Evolutionary conservation across 768 basidiomycete genomes (phyloP).

Genomic region (Nevesoporus exiguus): DNA sequence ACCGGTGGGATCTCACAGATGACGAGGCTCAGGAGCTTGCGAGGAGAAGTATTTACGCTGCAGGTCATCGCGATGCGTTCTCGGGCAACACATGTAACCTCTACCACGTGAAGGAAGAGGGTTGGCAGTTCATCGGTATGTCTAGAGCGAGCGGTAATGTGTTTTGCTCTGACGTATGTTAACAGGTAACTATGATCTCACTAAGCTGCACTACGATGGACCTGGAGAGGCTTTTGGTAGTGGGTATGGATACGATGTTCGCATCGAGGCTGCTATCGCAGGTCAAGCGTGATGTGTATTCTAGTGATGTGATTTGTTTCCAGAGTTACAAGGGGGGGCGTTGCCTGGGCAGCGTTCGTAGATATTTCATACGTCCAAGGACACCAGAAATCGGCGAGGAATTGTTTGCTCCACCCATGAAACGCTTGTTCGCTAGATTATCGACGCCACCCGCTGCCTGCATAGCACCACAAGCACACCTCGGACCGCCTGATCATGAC

Average conservation of each 20-base stretch:
- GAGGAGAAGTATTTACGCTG: conserved; percentile 91
- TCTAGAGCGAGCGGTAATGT: conserved; percentile 9
- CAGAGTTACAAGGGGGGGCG: background rate
- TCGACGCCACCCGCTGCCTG: conserved; percentile 6
- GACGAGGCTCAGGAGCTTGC: conserved; percentile 95
- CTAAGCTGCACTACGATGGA: conserved; percentile 88
- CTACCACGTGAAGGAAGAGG: conserved; percentile 91
- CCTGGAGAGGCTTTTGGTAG: conserved; percentile 66
- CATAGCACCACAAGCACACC: background rate
- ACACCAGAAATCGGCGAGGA: background rate
- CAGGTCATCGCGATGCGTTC: conserved; percentile 94
- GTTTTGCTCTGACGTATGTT: conserved; percentile 9
- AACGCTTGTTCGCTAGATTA: conserved; percentile 28
- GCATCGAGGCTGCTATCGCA: conserved; percentile 45
- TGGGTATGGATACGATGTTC: conserved; percentile 80
- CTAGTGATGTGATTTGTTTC: conserved; percentile 19
- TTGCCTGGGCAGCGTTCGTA: background rate
- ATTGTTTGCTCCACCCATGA: conserved; percentile 22
- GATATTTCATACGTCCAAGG: background rate
- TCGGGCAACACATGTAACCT: conserved; percentile 96
- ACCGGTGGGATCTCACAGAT: conserved; percentile 87
- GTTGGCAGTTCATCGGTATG: conserved; percentile 94
- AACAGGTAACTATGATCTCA: conserved; percentile 89
- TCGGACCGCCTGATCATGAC: background rate
- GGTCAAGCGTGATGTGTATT: conserved; percentile 29